A percentile compares a stretch with the other conserved stretches of the same genome.
These are phyloP conservation scores for Leccinum colubrinum DNA, from an alignment of 1,284 basidiomycete genomes.

Conservation along the genomic window DNA sequence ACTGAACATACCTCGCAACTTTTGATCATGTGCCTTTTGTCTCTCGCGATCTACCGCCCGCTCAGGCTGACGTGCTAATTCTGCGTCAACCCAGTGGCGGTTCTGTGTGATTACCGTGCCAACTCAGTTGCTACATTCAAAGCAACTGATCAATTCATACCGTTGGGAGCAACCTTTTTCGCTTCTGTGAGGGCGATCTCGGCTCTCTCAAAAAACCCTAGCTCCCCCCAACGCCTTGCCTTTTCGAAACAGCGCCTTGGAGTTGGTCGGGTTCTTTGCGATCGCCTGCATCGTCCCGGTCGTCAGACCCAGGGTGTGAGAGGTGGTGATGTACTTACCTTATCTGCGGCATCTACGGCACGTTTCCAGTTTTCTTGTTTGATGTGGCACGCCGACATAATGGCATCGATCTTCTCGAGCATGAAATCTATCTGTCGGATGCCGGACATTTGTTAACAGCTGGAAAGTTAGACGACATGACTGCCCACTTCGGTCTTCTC, in stretches of 20 bases:
- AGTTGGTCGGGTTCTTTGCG: slow-evolving; percentile 67
- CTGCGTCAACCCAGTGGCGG: slow-evolving; percentile 52
- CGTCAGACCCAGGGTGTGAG: slow-evolving; percentile 1
- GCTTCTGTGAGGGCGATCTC: slow-evolving; percentile 61
- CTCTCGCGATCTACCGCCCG: slow-evolving; percentile 60
- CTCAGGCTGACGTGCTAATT: slow-evolving; percentile 49
- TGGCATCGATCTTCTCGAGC: slow-evolving; percentile 77
- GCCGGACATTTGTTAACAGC: not conserved
- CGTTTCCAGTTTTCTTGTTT: slow-evolving; percentile 76
- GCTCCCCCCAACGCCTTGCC: slow-evolving; percentile 73
- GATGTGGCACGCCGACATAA: slow-evolving; percentile 78
- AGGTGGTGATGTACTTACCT: slow-evolving; percentile 39
- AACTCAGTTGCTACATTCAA: not conserved
- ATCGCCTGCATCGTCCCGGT: slow-evolving; percentile 49
- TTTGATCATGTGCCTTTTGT: slow-evolving; percentile 63
- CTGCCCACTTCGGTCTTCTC: slow-evolving; percentile 51
- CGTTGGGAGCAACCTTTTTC: slow-evolving; percentile 56
- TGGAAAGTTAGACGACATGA: not conserved
- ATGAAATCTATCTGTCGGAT: slow-evolving; percentile 67
- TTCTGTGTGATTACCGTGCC: slow-evolving; percentile 40
- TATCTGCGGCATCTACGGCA: slow-evolving; percentile 71
- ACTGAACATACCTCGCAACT: slow-evolving; percentile 59
- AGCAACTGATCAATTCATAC: slow-evolving; percentile 33
- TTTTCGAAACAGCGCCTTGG: slow-evolving; percentile 76
- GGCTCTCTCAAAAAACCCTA: slow-evolving; percentile 72